These are phyloP conservation scores for Lactarius pseudohatsudake DNA, from an alignment of 768 basidiomycete species.

Conservation along the genomic window DNA sequence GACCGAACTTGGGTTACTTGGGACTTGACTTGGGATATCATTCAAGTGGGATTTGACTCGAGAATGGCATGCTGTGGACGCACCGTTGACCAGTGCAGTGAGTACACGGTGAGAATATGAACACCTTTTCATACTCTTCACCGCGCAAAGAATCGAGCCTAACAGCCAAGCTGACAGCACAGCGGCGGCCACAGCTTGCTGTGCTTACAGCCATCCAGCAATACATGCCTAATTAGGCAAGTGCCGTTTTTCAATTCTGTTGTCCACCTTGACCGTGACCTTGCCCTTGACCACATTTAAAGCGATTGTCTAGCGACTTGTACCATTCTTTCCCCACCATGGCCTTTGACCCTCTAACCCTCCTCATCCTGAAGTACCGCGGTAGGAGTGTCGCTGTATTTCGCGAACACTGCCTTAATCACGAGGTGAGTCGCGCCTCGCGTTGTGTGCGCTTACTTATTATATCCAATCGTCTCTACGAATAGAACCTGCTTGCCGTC, in stretches of 20 bases:
- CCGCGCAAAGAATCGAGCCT: background rate
- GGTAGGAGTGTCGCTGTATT: constrained; percentile 2
- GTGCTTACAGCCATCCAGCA: background rate
- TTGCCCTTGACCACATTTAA: background rate
- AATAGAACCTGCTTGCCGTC: constrained; percentile 1
- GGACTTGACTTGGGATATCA: background rate
- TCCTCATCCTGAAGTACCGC: constrained; percentile 10
- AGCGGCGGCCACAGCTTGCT: background rate
- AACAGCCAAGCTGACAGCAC: background rate
- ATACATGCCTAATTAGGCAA: background rate
- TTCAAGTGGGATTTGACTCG: background rate
- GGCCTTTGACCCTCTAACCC: background rate
- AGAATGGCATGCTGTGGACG: background rate
- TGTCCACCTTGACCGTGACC: background rate
- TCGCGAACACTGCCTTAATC: background rate
- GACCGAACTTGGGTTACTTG: background rate
- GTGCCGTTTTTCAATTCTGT: background rate
- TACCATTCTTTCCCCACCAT: background rate
- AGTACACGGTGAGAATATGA: background rate
- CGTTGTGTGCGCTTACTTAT: background rate
- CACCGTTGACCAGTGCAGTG: background rate
- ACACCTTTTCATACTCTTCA: background rate
- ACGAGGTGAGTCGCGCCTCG: constrained; percentile 14
- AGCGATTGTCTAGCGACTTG: background rate
- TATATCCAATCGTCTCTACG: background rate